phyloP scores from a whole-genome alignment of 495 filamentous ascomycete genomes.

The Collariella sp. region DNA sequence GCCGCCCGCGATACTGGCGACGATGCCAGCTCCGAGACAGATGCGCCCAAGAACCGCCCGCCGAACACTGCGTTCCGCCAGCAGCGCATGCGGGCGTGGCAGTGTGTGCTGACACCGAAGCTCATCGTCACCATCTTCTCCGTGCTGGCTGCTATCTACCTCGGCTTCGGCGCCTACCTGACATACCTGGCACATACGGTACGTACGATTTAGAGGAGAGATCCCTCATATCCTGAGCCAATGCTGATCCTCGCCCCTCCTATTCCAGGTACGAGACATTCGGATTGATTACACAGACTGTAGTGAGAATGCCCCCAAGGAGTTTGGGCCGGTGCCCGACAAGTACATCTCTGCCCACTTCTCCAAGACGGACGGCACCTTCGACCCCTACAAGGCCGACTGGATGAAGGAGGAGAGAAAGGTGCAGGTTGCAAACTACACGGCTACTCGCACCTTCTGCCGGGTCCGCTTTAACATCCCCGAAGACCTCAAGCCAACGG shows the following conservation, averaged over 20 bases:
- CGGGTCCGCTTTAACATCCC: slow-evolving; percentile 68
- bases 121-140: slow-evolving; percentile 33
- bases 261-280: slow-evolving; percentile 73
- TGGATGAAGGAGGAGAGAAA: slow-evolving; percentile 21
- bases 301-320: slow-evolving; percentile 37
- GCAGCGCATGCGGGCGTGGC: slow-evolving; percentile 33
- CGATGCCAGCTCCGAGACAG: slow-evolving; percentile 17
- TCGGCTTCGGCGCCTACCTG: slow-evolving; percentile 29
- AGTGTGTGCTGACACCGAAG: slow-evolving; percentile 32
- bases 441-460: slow-evolving; percentile 40
- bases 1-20: slow-evolving; percentile 17
- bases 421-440: slow-evolving; percentile 18
- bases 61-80: slow-evolving; percentile 32
- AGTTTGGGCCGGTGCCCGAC: slow-evolving; percentile 39
- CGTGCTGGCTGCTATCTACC: slow-evolving; percentile 28
- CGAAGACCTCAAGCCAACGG: slow-evolving; percentile 64
- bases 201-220: background rate
- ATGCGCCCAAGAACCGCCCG: slow-evolving; percentile 28
- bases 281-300: slow-evolving; percentile 85
- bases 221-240: background rate
- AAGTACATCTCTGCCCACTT: slow-evolving; percentile 57
- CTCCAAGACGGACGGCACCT: slow-evolving; percentile 37
- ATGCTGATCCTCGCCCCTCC: slow-evolving; percentile 26
- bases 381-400: slow-evolving; percentile 22
- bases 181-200: slow-evolving; percentile 29